phyloP scores from a whole-genome alignment of 2,329 filamentous ascomycete species.

The Pseudocercospora eumusae region DNA sequence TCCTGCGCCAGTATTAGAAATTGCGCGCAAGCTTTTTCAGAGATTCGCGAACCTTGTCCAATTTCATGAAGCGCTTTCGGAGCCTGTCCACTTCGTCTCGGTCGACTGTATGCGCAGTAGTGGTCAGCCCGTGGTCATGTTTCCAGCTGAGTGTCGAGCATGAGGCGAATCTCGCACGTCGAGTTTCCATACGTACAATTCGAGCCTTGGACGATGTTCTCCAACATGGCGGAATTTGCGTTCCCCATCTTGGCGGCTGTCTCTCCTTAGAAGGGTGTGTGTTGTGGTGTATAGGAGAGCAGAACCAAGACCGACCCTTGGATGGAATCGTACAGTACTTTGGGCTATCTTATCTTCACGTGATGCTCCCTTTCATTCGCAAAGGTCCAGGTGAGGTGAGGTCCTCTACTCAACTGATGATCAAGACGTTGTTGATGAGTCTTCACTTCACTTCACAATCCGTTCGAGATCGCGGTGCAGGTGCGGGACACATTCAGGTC shows the following conservation, averaged over 20 bases:
- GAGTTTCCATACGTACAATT: slow-evolving; percentile 69
- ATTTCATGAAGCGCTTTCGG: slow-evolving; percentile 97
- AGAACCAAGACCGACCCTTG: neutral
- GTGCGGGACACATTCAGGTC: neutral
- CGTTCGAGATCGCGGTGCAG: neutral
- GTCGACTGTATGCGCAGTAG: slow-evolving; percentile 66
- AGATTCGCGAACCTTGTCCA: slow-evolving; percentile 74
- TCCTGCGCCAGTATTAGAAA: slow-evolving; percentile 60
- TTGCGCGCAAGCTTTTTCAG: neutral
- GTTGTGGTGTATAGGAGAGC: slow-evolving; percentile 2
- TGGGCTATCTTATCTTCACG: slow-evolving; percentile 4
- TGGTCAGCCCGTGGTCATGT: slow-evolving; percentile 25
- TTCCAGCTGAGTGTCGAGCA: neutral
- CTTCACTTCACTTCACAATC: neutral
- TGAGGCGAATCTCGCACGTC: neutral
- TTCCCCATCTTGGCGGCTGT: slow-evolving; percentile 50
- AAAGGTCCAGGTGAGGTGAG: neutral
- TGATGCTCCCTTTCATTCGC: neutral
- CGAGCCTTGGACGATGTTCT: slow-evolving; percentile 92
- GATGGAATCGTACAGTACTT: neutral
- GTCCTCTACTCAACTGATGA: neutral
- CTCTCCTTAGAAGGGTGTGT: slow-evolving; percentile 10
- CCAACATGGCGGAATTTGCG: slow-evolving; percentile 70
- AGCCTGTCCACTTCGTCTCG: slow-evolving; percentile 94
- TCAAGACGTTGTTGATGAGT: too few relatives aligned